A percentile compares a stretch with the other conserved stretches of the same genome.
Conservation (phyloP, 2,329 filamentous ascomycete genomes). For the Paecilomyces dactylethromorphus region DNA sequence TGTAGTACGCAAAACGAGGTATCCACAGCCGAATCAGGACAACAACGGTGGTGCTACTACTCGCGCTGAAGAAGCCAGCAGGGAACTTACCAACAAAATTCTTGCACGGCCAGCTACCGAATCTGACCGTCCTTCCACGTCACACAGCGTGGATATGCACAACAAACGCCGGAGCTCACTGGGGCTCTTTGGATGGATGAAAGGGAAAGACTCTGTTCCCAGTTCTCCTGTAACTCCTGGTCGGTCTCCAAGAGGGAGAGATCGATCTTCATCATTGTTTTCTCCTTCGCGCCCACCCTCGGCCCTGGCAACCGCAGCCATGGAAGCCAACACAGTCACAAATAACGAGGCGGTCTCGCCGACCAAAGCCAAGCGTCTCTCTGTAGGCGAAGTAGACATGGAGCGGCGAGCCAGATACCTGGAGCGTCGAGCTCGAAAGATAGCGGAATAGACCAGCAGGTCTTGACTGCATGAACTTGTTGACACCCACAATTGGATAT, state of each 20-base stretch:
- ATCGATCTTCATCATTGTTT: neutral
- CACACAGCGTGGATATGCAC: constrained; percentile 20
- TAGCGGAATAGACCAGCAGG: neutral
- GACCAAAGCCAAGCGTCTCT: constrained; percentile 5
- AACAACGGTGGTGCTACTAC: constrained; percentile 12
- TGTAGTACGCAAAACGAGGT: constrained; percentile 21
- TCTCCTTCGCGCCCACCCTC: neutral
- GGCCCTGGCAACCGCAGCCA: constrained; percentile 7
- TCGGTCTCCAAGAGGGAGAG: neutral
- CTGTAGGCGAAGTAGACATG: constrained; percentile 9
- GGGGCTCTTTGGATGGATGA: constrained; percentile 36
- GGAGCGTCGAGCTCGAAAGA: constrained; percentile 19
- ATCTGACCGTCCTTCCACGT: constrained; percentile 8
- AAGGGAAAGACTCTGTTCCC: constrained; percentile 18
- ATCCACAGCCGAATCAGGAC: constrained; percentile 6
- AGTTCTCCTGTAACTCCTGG: constrained; percentile 5
- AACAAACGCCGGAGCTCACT: constrained; percentile 31
- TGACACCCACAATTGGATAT: neutral
- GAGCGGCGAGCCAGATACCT: constrained; percentile 23
- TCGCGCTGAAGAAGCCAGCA: neutral
- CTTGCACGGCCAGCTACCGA: neutral
- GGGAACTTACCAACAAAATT: neutral
- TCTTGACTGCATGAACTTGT: neutral
- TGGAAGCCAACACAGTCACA: neutral
- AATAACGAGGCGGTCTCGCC: neutral